phyloP scores from a whole-genome alignment of 805 yeast genomes.

The Yarrowia deformans region DNA sequence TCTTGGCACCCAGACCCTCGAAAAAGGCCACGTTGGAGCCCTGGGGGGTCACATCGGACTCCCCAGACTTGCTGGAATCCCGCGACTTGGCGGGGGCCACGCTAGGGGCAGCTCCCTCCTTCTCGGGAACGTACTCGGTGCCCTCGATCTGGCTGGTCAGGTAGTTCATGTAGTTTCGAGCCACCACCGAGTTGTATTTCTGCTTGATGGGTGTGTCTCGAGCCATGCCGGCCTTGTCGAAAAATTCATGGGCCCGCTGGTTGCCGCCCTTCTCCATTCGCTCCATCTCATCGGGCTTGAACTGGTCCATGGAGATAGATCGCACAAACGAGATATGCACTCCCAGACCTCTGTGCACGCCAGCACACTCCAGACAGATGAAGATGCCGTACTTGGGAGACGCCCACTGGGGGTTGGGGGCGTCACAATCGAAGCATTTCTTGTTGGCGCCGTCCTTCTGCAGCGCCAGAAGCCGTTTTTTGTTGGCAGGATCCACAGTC shows the following conservation, averaged over 20 bases:
- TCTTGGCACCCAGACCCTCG: slow-evolving; percentile 75
- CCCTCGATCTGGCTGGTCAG: slow-evolving; percentile 80
- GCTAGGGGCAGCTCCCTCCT: slow-evolving; percentile 4
- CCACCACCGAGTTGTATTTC: slow-evolving; percentile 88
- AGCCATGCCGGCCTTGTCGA: slow-evolving; percentile 75
- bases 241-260: slow-evolving; percentile 71
- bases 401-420: slow-evolving; percentile 99
- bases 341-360: slow-evolving; percentile 89
- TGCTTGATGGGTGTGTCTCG: slow-evolving; percentile 65
- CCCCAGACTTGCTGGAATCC: slow-evolving; percentile 49
- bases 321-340: slow-evolving; percentile 97
- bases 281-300: slow-evolving; percentile 87
- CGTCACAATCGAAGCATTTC: slow-evolving; percentile 90
- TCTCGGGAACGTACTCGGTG: slow-evolving; percentile 56
- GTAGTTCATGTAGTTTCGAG: slow-evolving; percentile 91
- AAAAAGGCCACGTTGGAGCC: slow-evolving; percentile 80
- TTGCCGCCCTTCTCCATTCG: slow-evolving; percentile 97
- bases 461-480: slow-evolving; percentile 66
- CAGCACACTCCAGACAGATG: slow-evolving; percentile 98
- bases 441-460: slow-evolving; percentile 86
- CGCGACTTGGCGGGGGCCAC: slow-evolving; percentile 27
- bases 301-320: slow-evolving; percentile 98
- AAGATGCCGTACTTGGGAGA: slow-evolving; percentile 97
- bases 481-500: slow-evolving; percentile 94
- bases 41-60: slow-evolving; percentile 1